phyloP scores from a whole-genome alignment of 306 rosid species.

The Begonia fuchsioides region DNA sequence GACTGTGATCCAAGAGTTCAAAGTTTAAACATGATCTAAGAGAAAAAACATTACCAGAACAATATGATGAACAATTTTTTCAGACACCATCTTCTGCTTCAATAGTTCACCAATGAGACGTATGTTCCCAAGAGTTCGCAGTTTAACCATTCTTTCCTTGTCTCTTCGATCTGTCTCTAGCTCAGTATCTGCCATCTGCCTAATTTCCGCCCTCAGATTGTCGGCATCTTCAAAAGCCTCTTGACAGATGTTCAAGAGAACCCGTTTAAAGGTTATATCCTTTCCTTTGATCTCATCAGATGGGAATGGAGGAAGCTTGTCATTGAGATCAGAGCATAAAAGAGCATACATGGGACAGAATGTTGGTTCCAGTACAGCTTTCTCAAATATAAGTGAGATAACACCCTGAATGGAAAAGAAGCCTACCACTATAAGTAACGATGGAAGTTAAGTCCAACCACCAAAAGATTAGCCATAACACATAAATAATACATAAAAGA shows the following conservation, averaged over 20 bases:
- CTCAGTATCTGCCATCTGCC: constrained; percentile 28
- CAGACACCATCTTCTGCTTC: constrained; percentile 30
- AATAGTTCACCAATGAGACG: constrained; percentile 32
- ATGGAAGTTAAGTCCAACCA: no score
- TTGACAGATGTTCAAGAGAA: constrained; percentile 25
- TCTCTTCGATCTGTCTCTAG: constrained; percentile 25
- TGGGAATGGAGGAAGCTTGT: constrained; percentile 22
- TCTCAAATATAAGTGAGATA: constrained; percentile 24
- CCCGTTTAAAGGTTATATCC: constrained; percentile 21
- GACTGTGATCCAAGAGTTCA: no score
- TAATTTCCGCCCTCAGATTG: constrained; percentile 19
- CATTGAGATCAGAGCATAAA: constrained; percentile 25
- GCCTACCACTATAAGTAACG: no score
- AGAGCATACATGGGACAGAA: constrained; percentile 34
- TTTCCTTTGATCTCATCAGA: constrained; percentile 20
- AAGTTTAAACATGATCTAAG: no score
- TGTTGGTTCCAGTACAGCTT: constrained; percentile 33
- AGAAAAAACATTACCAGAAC: constrained; percentile 19
- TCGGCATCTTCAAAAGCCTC: constrained; percentile 32
- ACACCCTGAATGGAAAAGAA: constrained; percentile 13
- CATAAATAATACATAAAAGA: not conserved
- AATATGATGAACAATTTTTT: constrained; percentile 30
- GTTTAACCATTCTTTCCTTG: constrained; percentile 25
- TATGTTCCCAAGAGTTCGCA: constrained; percentile 31
- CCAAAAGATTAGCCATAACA: not conserved